A percentile compares a stretch with the other conserved stretches of the same genome.
phyloP scores from a whole-genome alignment of 352 stramenopile genomes.

The Phytophthora crassamura region DNA sequence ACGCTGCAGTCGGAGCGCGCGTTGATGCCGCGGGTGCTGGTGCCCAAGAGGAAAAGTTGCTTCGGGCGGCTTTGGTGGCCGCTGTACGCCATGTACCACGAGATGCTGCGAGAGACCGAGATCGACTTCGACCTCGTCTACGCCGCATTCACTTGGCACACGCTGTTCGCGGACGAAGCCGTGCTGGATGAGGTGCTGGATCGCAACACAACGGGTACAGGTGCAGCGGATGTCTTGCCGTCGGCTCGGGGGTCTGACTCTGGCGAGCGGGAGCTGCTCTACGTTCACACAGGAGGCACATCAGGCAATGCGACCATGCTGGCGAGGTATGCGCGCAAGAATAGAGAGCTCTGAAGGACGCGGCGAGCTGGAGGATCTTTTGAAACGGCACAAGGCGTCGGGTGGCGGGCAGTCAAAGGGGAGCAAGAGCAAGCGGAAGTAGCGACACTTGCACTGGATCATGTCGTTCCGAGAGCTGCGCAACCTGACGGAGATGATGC shows the following conservation, averaged over 20 bases:
- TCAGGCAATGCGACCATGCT: constrained; percentile 82
- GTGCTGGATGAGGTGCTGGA: constrained; percentile 45
- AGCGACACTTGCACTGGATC: no score
- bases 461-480: constrained; percentile 91
- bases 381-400: constrained; percentile 31
- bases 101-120: constrained; percentile 61
- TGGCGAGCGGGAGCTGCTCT: constrained; percentile 60
- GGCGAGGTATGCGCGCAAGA: constrained; percentile 56
- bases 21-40: constrained; percentile 50
- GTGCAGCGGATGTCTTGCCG: neutral
- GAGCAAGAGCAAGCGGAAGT: neutral
- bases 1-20: constrained; percentile 3
- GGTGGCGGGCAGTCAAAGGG: constrained; percentile 3
- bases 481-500: constrained; percentile 97
- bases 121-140: constrained; percentile 86
- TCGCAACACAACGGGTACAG: neutral
- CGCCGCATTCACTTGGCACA: constrained; percentile 77
- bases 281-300: constrained; percentile 82
- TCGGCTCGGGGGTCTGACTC: neutral
- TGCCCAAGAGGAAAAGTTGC: constrained; percentile 57
- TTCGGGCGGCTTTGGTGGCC: constrained; percentile 73
- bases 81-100: constrained; percentile 63
- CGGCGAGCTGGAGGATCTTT: constrained; percentile 9
- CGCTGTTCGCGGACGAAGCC: constrained; percentile 63
- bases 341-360: constrained; percentile 2